Evolutionary conservation across 1,284 basidiomycete species (phyloP).

Genomic region (Rhodotorula sp.): DNA sequence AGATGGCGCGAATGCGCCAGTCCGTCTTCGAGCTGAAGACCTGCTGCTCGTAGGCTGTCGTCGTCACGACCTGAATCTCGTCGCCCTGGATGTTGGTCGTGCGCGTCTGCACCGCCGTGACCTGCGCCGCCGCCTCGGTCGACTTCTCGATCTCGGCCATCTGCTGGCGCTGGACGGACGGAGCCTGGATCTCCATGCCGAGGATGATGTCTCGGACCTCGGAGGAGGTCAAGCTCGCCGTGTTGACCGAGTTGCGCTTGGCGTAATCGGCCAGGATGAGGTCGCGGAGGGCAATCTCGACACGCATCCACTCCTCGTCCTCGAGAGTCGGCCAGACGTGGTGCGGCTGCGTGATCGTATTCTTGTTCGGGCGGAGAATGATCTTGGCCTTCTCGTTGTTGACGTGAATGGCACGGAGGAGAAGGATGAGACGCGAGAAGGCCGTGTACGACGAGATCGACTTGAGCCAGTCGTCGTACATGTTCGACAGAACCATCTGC

Average conservation of each 20-base stretch:
- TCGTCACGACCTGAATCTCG: conserved; percentile 92
- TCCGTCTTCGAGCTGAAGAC: conserved; percentile 98
- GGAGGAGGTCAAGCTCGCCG: conserved; percentile 91
- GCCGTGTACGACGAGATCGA: conserved; percentile 98
- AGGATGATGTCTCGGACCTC: conserved; percentile 97
- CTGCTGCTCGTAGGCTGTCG: conserved; percentile 96
- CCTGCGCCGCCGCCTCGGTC: conserved; percentile 87
- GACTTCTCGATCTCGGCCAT: conserved; percentile 99
- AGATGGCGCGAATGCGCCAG: conserved; percentile 67
- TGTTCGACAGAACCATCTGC: conserved; percentile 98
- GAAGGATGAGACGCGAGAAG: conserved; percentile 93
- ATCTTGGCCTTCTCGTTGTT: conserved; percentile 98
- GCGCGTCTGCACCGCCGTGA: conserved; percentile 95
- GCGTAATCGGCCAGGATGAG: conserved; percentile 79
- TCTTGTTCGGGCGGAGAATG: conserved; percentile 57
- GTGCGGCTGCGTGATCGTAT: conserved; percentile 94
- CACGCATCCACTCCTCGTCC: conserved; percentile 99
- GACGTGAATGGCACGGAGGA: conserved; percentile 94
- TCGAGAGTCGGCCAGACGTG: conserved; percentile 93
- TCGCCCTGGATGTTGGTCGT: conserved; percentile 98
- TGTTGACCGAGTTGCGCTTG: conserved; percentile 98
- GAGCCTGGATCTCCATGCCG: conserved; percentile 92
- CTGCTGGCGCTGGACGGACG: conserved; percentile 84
- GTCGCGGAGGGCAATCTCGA: conserved; percentile 84
- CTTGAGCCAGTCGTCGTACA: conserved; percentile 99